phyloP scores from a whole-genome alignment of 345 rosid species.

The Populus nigra region DNA sequence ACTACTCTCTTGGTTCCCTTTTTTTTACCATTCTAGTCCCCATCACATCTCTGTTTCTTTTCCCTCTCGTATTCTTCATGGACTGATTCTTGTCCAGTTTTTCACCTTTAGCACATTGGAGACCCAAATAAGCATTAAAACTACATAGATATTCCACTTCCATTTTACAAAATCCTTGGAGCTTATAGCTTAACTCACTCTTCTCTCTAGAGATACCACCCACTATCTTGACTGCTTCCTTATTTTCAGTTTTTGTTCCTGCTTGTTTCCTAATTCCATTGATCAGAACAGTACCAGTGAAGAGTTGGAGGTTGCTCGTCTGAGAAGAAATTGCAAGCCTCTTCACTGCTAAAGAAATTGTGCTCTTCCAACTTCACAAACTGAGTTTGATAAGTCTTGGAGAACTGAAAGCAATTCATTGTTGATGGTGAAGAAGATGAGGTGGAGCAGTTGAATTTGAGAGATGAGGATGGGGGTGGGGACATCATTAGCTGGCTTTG shows the following conservation, averaged over 20 bases:
- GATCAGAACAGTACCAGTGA: conserved; percentile 68
- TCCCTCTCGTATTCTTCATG: background rate
- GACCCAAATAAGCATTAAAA: conserved; percentile 2
- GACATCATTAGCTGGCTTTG: conserved; percentile 38
- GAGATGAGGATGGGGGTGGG: conserved; percentile 16
- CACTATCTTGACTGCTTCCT: background rate
- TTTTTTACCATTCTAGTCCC: background rate
- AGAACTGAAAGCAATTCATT: conserved; percentile 13
- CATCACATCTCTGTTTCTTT: background rate
- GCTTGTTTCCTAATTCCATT: conserved; percentile 35
- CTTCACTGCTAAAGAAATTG: conserved; percentile 68
- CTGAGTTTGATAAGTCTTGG: conserved; percentile 32
- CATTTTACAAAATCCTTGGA: conserved; percentile 14
- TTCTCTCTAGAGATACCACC: conserved; percentile 1
- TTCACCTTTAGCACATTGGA: conserved; percentile 4
- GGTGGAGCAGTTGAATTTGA: conserved; percentile 13
- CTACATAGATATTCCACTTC: conserved; percentile 11
- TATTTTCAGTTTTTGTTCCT: background rate
- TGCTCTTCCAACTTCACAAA: conserved; percentile 89
- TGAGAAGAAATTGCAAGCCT: conserved; percentile 73
- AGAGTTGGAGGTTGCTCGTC: conserved; percentile 86
- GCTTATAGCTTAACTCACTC: background rate
- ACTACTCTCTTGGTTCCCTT: background rate
- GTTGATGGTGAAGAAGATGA: conserved; percentile 28
- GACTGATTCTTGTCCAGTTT: conserved; percentile 1